Percentiles rank a stretch among this genome's conserved stretches.
Conservation (phyloP, 2,329 filamentous ascomycete genomes). For the Fusarium sambucinum region DNA sequence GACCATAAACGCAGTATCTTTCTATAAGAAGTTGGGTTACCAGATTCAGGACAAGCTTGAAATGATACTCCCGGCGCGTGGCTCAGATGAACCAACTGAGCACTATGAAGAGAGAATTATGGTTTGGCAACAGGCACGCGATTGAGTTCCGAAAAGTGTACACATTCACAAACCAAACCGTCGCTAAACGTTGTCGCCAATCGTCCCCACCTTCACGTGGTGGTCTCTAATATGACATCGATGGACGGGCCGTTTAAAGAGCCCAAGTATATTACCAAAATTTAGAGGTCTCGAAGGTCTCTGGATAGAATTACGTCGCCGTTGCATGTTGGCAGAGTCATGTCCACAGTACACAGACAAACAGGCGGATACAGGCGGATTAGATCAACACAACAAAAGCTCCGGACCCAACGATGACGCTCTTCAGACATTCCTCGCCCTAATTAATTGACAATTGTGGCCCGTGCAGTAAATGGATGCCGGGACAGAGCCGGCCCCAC, state of each 20-base stretch:
- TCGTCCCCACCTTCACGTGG: constrained; percentile 47
- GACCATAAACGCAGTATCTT: constrained; percentile 53
- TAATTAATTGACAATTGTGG: constrained; percentile 36
- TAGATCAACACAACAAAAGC: constrained; percentile 24
- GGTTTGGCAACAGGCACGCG: constrained; percentile 46
- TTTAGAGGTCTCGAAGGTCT: background rate
- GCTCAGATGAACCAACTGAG: constrained; percentile 48
- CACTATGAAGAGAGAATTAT: constrained; percentile 53
- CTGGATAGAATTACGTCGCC: constrained; percentile 4
- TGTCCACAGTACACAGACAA: background rate
- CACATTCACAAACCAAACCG: constrained; percentile 3
- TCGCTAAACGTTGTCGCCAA: constrained; percentile 29
- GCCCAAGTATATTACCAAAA: constrained; percentile 11
- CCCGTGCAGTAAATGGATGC: constrained; percentile 39
- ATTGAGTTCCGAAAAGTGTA: constrained; percentile 6
- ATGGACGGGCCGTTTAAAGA: constrained; percentile 22
- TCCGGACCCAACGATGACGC: constrained; percentile 40
- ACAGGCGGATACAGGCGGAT: constrained; percentile 11
- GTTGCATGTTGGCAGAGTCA: constrained; percentile 13
- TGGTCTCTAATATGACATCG: constrained; percentile 22
- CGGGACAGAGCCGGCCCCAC: constrained; percentile 29
- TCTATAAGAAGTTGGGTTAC: constrained; percentile 57
- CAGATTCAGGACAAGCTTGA: constrained; percentile 48
- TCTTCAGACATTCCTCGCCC: constrained; percentile 17
- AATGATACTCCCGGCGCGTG: constrained; percentile 52